phyloP scores from a whole-genome alignment of 352 stramenopile genomes.

The Phytophthora aleatoria region DNA sequence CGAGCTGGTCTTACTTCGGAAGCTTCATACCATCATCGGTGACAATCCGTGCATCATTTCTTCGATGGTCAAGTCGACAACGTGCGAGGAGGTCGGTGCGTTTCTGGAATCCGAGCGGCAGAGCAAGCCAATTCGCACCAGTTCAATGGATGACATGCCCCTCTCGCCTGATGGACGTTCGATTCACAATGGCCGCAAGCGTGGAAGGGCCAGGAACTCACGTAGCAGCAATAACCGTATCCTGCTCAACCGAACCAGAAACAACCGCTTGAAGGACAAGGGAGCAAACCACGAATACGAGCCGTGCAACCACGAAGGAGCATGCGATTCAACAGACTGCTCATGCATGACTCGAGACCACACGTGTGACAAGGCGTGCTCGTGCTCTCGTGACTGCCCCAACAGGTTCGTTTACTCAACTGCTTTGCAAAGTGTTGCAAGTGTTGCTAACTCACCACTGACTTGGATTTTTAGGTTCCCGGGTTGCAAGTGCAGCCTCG shows the following conservation, averaged over 20 bases:
- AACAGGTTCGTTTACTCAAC: slow-evolving; percentile 51
- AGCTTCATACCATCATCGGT: slow-evolving; percentile 56
- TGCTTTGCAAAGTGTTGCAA: not conserved
- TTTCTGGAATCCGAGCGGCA: slow-evolving; percentile 56
- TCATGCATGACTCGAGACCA: slow-evolving; percentile 82
- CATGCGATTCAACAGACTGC: slow-evolving; percentile 55
- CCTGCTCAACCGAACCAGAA: slow-evolving; percentile 62
- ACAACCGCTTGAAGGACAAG: slow-evolving; percentile 70
- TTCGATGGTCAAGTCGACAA: slow-evolving; percentile 56
- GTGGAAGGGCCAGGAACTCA: slow-evolving; percentile 25
- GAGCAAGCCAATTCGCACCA: slow-evolving; percentile 23
- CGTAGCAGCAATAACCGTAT: slow-evolving; percentile 68
- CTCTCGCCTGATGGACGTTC: slow-evolving; percentile 48
- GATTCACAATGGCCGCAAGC: slow-evolving; percentile 51
- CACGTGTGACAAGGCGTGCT: slow-evolving; percentile 84
- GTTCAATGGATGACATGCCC: slow-evolving; percentile 35
- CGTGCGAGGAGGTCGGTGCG: slow-evolving; percentile 57
- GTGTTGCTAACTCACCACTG: slow-evolving; percentile 5
- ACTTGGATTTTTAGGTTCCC: slow-evolving; percentile 36
- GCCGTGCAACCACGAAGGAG: slow-evolving; percentile 78
- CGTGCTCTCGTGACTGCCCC: slow-evolving; percentile 74
- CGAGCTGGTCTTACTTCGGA: slow-evolving; percentile 63
- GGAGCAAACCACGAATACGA: slow-evolving; percentile 75
- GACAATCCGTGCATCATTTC: slow-evolving; percentile 76
- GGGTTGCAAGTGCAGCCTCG: slow-evolving; percentile 57